Conservation (phyloP, 225 moss, liverwort and hornwort species). For the Marchantia paleacea region DNA sequence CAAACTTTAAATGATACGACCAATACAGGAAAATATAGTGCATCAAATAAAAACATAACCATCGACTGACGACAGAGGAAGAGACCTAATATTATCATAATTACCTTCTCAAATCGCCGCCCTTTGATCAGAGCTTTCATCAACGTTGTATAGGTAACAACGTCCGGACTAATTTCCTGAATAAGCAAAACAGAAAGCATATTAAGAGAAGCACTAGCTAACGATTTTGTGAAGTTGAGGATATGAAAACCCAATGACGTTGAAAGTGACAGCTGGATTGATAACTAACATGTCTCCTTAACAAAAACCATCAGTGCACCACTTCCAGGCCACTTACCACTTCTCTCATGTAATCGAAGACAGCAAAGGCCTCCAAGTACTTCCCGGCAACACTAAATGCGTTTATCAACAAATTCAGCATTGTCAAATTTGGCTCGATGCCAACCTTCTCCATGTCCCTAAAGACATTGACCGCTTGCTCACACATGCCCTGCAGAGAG, state of each 20-base stretch:
- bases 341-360: conserved; percentile 82
- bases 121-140: conserved; percentile 97
- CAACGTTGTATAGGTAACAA: conserved; percentile 89
- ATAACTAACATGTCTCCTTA: neutral
- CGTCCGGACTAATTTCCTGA: conserved; percentile 89
- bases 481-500: conserved; percentile 68
- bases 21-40: too few species aligned
- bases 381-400: conserved; percentile 89
- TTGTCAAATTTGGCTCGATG: conserved; percentile 72
- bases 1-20: too few species aligned
- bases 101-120: conserved; percentile 68
- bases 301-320: neutral
- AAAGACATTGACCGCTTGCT: conserved; percentile 88
- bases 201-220: neutral
- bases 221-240: too few species aligned
- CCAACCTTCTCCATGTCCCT: conserved; percentile 84
- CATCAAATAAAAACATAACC: neutral
- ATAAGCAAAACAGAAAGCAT: neutral
- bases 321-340: conserved; percentile 42
- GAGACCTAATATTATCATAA: neutral
- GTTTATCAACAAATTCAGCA: conserved; percentile 93
- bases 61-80: neutral
- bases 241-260: neutral
- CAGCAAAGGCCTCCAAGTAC: conserved; percentile 77
- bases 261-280: neutral